These are phyloP conservation scores for Cladosporium cucumerinum DNA, from an alignment of 2,329 filamentous ascomycete genomes.

Conservation along the genomic window DNA sequence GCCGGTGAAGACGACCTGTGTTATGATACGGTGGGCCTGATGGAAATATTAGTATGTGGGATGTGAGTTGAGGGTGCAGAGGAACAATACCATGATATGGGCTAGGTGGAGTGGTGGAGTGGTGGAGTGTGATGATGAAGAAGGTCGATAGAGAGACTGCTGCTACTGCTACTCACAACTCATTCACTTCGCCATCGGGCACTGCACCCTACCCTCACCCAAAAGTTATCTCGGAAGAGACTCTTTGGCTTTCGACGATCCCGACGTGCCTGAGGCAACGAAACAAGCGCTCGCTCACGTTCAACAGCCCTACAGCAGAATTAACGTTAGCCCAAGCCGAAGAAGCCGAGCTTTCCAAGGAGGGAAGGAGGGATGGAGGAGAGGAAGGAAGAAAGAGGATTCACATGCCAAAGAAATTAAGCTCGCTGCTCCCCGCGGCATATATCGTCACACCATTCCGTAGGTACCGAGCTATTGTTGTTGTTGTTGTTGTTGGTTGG, in stretches of 20 bases:
- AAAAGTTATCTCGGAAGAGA: slow-evolving; percentile 7
- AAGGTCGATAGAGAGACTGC: background rate
- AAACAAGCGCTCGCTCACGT: too few relatives aligned
- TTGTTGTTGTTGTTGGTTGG: too few relatives aligned
- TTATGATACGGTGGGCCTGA: slow-evolving; percentile 91
- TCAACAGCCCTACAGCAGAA: background rate
- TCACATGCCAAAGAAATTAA: background rate
- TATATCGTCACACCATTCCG: background rate
- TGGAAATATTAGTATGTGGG: slow-evolving; percentile 37
- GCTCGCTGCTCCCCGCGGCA: background rate
- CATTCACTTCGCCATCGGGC: background rate
- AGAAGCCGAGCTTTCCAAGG: background rate
- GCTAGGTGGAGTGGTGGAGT: slow-evolving; percentile 15
- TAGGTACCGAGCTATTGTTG: background rate
- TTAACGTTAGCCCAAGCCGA: background rate
- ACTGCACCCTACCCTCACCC: background rate
- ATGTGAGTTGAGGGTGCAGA: background rate
- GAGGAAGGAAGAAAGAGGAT: background rate
- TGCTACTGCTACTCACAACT: background rate
- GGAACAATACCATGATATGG: slow-evolving; percentile 26
- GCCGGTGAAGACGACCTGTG: slow-evolving; percentile 87
- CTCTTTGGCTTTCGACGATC: background rate
- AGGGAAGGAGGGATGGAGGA: too few relatives aligned
- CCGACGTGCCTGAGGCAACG: background rate
- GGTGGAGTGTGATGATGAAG: too few relatives aligned